These are phyloP conservation scores for Blastobotrys persicus DNA, from an alignment of 1,139 yeast genomes.

Conservation along the genomic window DNA sequence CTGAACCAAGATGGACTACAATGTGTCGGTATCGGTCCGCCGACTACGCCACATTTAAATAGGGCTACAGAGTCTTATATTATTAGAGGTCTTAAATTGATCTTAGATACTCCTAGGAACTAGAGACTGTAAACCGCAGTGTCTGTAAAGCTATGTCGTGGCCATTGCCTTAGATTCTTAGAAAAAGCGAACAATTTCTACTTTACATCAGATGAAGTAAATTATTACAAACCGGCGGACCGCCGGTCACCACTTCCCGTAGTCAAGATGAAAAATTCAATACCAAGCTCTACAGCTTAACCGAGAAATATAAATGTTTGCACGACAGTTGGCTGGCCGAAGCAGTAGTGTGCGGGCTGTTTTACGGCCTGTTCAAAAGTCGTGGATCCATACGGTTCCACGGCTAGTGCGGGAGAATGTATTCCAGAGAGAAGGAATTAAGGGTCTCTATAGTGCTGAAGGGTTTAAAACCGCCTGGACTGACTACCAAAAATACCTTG, in stretches of 20 bases:
- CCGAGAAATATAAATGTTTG: background rate
- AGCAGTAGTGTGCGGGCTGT: background rate
- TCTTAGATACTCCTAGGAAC: no score
- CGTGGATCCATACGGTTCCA: constrained; percentile 62
- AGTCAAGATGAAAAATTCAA: background rate
- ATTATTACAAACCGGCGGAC: no score
- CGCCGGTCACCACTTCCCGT: background rate
- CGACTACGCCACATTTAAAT: no score
- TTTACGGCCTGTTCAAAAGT: constrained; percentile 31
- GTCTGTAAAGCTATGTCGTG: no score
- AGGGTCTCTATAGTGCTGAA: constrained; percentile 64
- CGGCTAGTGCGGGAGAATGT: constrained; percentile 45
- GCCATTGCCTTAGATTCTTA: no score
- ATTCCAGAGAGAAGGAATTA: constrained; percentile 54
- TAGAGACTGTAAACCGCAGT: no score
- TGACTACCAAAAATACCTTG: constrained; percentile 69
- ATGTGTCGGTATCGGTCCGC: no score
- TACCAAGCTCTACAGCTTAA: background rate
- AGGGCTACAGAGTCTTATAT: no score
- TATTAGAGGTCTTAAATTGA: no score
- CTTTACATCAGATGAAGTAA: no score
- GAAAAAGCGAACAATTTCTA: no score
- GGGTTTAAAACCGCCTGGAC: constrained; percentile 79
- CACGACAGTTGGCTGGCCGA: background rate
- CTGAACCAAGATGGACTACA: no score